A percentile compares a stretch with the other conserved stretches of the same genome.
These are phyloP conservation scores for Amaranthus tricolor DNA, from an alignment of 179 eudicot genomes.

Conservation along the genomic window DNA sequence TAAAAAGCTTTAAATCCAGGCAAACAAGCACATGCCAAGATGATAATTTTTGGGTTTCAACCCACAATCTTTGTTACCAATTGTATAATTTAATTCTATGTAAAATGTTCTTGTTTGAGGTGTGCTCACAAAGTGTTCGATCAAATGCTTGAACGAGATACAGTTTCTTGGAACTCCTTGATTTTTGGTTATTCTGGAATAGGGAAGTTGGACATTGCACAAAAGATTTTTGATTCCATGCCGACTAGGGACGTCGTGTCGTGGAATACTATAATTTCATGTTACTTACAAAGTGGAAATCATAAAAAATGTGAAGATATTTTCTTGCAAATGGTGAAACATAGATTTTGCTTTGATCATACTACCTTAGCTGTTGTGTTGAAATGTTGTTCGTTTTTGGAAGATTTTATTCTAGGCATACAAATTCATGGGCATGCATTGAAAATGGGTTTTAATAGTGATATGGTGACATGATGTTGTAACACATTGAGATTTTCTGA, in stretches of 20 bases:
- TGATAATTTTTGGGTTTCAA: slow-evolving; percentile 59
- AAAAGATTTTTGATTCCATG: slow-evolving; percentile 40
- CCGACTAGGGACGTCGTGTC: slow-evolving; percentile 58
- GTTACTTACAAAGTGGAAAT: slow-evolving; percentile 54
- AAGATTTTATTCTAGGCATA: slow-evolving; percentile 42
- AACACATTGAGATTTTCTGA: no score
- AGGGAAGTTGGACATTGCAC: slow-evolving; percentile 48
- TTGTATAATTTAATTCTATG: slow-evolving; percentile 68
- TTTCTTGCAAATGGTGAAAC: slow-evolving; percentile 42
- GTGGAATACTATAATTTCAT: slow-evolving; percentile 65
- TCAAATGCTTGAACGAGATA: slow-evolving; percentile 53
- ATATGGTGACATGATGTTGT: slow-evolving; percentile 76
- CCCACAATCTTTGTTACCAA: slow-evolving; percentile 75
- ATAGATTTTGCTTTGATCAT: slow-evolving; percentile 43
- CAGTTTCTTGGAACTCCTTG: slow-evolving; percentile 68
- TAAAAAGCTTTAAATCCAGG: slow-evolving; percentile 47
- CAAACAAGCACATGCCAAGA: slow-evolving; percentile 65
- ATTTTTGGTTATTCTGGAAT: slow-evolving; percentile 47
- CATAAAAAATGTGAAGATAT: slow-evolving; percentile 35
- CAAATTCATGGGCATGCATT: slow-evolving; percentile 73
- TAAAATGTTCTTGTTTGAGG: slow-evolving; percentile 45
- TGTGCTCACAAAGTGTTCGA: slow-evolving; percentile 61
- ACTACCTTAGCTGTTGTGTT: slow-evolving; percentile 63
- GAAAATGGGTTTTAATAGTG: slow-evolving; percentile 50
- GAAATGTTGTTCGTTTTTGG: slow-evolving; percentile 60